A percentile compares a stretch with the other conserved stretches of the same genome.
These are phyloP conservation scores for Syzygium syzygioides DNA, from an alignment of 441 rosid genomes.

Conservation along the genomic window DNA sequence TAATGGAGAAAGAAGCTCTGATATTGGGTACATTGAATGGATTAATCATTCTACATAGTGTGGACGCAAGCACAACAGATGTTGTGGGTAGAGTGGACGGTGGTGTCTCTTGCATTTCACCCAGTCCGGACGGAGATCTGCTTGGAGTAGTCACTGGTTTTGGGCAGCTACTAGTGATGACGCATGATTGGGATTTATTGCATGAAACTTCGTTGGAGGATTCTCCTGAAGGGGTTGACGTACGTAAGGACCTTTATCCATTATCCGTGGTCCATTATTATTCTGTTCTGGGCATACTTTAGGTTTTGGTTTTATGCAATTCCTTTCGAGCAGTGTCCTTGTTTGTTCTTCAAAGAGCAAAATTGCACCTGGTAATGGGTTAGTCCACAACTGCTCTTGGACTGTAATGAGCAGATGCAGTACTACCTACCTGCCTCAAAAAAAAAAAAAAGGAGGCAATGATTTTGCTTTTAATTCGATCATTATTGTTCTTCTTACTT, in stretches of 20 bases:
- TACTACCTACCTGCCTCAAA: background rate
- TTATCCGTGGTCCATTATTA: background rate
- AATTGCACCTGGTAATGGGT: background rate
- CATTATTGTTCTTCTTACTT: background rate
- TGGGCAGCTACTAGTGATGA: conserved; percentile 82
- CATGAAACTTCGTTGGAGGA: conserved; percentile 63
- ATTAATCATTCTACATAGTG: conserved; percentile 50
- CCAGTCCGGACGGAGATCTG: conserved; percentile 88
- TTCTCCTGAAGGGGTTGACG: conserved; percentile 56
- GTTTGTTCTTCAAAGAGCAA: background rate
- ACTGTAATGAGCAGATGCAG: background rate
- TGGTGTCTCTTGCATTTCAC: conserved; percentile 68
- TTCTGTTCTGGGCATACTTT: background rate
- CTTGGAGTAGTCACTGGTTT: conserved; percentile 58
- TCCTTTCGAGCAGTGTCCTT: background rate
- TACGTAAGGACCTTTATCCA: conserved; percentile 66
- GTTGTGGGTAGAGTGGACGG: conserved; percentile 87
- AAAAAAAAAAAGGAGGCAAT: background rate
- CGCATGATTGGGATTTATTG: conserved; percentile 93
- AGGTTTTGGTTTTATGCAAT: background rate
- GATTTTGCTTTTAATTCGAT: background rate
- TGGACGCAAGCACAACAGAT: conserved; percentile 55
- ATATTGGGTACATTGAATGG: conserved; percentile 71
- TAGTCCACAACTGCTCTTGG: background rate
- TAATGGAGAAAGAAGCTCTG: conserved; percentile 86